phyloP scores from a whole-genome alignment of 768 basidiomycete genomes.

The Dioszegia hungarica region DNA sequence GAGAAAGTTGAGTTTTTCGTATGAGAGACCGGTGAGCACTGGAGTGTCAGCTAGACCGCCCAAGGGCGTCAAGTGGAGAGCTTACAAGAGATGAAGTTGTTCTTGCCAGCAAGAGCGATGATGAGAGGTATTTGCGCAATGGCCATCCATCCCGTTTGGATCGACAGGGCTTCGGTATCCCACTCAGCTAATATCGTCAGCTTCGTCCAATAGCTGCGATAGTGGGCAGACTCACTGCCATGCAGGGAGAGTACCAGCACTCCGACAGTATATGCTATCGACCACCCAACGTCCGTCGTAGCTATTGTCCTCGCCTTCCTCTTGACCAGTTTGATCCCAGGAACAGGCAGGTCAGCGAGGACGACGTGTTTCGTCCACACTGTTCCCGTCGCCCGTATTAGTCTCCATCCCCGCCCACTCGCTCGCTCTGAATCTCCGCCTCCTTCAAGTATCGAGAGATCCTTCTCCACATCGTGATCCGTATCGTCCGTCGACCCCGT shows the following conservation, averaged over 20 bases:
- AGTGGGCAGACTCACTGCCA: conserved; percentile 23
- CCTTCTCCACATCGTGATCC: neutral
- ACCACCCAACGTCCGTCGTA: conserved; percentile 22
- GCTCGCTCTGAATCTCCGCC: neutral
- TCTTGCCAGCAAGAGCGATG: conserved; percentile 60
- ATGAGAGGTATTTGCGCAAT: conserved; percentile 56
- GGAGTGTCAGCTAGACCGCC: conserved; percentile 43
- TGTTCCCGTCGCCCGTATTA: neutral
- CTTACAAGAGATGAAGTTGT: conserved; percentile 59
- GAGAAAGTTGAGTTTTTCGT: conserved; percentile 54
- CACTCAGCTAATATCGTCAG: conserved; percentile 6
- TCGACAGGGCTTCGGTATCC: conserved; percentile 17
- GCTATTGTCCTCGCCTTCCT: neutral
- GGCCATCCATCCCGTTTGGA: conserved; percentile 30
- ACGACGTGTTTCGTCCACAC: conserved; percentile 15
- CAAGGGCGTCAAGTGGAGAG: neutral
- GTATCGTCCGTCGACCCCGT: too few species aligned
- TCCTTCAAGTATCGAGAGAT: neutral
- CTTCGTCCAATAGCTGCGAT: neutral
- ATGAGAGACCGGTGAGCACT: conserved; percentile 58
- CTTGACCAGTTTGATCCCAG: neutral
- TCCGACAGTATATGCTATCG: conserved; percentile 17
- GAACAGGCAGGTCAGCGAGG: conserved; percentile 14
- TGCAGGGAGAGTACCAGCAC: conserved; percentile 24
- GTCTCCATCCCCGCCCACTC: neutral